phyloP scores from a whole-genome alignment of 768 basidiomycete genomes.

The Phanerodontia chrysosporium region DNA sequence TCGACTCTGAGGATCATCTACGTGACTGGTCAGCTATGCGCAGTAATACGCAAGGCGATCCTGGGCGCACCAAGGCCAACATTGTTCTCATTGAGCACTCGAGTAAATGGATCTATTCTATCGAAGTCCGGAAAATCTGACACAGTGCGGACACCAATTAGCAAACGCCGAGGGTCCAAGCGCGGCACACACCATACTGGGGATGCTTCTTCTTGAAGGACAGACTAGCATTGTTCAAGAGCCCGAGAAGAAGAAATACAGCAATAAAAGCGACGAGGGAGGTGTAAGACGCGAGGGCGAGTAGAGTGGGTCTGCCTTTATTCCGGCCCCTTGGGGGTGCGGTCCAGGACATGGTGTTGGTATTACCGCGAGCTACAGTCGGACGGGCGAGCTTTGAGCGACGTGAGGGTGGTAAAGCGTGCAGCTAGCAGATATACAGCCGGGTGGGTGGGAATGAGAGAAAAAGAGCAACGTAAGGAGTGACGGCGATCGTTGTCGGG shows the following conservation, averaged over 20 bases:
- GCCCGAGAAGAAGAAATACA: conserved; percentile 36
- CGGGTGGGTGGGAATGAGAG: background rate
- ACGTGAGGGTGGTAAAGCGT: background rate
- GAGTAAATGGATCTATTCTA: conserved; percentile 35
- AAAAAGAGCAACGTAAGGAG: background rate
- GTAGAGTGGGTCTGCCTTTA: background rate
- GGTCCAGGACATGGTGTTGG: background rate
- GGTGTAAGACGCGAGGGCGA: conserved; percentile 27
- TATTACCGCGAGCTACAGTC: background rate
- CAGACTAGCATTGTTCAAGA: conserved; percentile 20
- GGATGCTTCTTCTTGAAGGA: conserved; percentile 11
- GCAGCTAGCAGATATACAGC: background rate
- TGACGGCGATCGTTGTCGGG: background rate
- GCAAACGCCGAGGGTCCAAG: conserved; percentile 10
- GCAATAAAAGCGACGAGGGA: conserved; percentile 39
- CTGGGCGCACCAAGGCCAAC: conserved; percentile 57
- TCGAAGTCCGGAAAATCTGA: conserved; percentile 55
- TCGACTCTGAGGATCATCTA: conserved; percentile 51
- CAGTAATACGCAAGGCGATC: background rate
- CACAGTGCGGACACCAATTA: background rate
- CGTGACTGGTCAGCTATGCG: background rate
- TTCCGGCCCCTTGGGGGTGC: background rate
- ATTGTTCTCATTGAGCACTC: conserved; percentile 40
- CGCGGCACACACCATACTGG: conserved; percentile 7
- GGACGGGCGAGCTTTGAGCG: background rate